phyloP scores from a whole-genome alignment of 2,329 filamentous ascomycete genomes.

The Periglandula ipomoeae region DNA sequence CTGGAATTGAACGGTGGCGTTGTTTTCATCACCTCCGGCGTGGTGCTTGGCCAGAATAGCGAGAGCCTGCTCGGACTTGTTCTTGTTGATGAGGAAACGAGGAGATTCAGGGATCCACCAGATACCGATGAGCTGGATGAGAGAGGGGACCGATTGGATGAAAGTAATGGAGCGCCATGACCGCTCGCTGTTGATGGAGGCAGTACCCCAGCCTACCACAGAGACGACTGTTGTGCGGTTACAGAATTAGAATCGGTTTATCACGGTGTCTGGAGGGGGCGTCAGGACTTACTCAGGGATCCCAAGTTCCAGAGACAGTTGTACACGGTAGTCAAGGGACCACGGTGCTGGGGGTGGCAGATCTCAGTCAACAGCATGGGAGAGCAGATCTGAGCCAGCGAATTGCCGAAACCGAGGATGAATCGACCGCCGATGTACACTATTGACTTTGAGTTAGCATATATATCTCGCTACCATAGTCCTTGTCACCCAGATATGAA shows the following conservation, averaged over 20 bases:
- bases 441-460: not conserved
- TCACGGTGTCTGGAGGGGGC: not conserved
- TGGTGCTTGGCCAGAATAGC: no score
- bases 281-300: slow-evolving; percentile 24
- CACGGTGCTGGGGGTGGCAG: slow-evolving; percentile 59
- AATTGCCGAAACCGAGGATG: slow-evolving; percentile 55
- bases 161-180: slow-evolving; percentile 58
- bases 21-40: no score
- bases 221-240: slow-evolving; percentile 48
- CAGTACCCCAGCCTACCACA: slow-evolving; percentile 55
- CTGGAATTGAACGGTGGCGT: no score
- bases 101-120: slow-evolving; percentile 61
- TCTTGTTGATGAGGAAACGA: slow-evolving; percentile 54
- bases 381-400: slow-evolving; percentile 53
- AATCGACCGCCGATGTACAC: slow-evolving; percentile 32
- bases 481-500: no score
- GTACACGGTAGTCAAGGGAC: slow-evolving; percentile 55
- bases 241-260: no score
- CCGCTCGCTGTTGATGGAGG: slow-evolving; percentile 49
- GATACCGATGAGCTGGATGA: slow-evolving; percentile 56
- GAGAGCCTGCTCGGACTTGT: no score
- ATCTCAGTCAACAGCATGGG: slow-evolving; percentile 58
- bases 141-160: slow-evolving; percentile 50
- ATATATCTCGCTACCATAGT: not conserved
- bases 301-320: slow-evolving; percentile 61